Base-by-base conservation (phyloP, 1,284 basidiomycete species). In the Sporisorium scitamineum region DNA sequence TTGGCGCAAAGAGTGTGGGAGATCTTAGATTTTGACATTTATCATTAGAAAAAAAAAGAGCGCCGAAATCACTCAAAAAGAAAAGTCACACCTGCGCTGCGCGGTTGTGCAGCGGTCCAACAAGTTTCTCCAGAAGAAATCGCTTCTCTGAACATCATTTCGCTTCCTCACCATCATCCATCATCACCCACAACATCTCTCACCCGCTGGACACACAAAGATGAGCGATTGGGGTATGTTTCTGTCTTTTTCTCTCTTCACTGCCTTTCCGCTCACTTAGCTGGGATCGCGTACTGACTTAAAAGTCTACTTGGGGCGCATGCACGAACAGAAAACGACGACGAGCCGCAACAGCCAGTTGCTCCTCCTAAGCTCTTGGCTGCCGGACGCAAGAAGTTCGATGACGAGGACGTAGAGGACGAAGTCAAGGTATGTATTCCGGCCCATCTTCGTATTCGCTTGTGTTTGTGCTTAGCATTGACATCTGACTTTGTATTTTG, bases 381-480 rank as follows among this genome's bases (percentile, higher is more conserved):
- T 42, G 69, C 39, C 10, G 65, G 76, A 4, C 59, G 79, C 27
- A 72, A 76, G 57, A 80, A 77, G 61, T 85, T 85, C 32, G 84
- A 84, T 39, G 83, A 85, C 58, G 84, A 85, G 42, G 83, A 84
- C 34, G 76, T 79, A 8, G 83, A 85, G 32, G 82, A 82, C 5
- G 74, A 85, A 26, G 66, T 84, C 54, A 81, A 82, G 70, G 78
- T 80, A 50, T 37, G 78, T 58, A 11, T 3, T 2, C 18, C 10
- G 5, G n/a, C n/a, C n/a, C n/a, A n/a, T n/a, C n/a, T n/a, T n/a
- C n/a, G n/a, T n/a, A n/a, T n/a, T n/a, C n/a, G n/a, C n/a, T 18
- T 42, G 3, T 16, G 6, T 20, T 20, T 16, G 8, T 1, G 8
- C 39, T 2, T 1, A 10, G 7, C 6, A 31, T 58, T 72, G 41